phyloP scores from a whole-genome alignment of 768 basidiomycete genomes.

The Amanita thiersii region DNA sequence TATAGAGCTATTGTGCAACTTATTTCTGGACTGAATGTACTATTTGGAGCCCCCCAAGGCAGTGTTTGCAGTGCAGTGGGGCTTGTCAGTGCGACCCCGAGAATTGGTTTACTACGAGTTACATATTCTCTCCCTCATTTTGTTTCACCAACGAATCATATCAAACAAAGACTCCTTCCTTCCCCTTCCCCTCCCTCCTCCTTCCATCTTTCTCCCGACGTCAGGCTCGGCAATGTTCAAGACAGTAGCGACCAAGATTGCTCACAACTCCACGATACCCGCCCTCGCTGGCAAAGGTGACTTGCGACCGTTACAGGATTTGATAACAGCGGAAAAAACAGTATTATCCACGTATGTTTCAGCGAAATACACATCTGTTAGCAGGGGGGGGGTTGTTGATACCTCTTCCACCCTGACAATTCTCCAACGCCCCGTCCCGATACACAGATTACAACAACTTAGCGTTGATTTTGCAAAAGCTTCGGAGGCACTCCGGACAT shows the following conservation, averaged over 20 bases:
- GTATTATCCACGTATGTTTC: slow-evolving; percentile 57
- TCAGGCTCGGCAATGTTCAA: slow-evolving; percentile 66
- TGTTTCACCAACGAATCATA: background rate
- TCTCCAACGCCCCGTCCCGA: no score
- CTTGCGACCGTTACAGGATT: slow-evolving; percentile 73
- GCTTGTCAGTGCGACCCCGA: background rate
- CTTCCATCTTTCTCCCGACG: slow-evolving; percentile 4
- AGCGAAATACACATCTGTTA: background rate
- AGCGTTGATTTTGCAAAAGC: slow-evolving; percentile 60
- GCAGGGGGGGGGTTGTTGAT: background rate
- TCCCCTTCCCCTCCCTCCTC: background rate
- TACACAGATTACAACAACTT: slow-evolving; percentile 51
- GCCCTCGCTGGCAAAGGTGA: slow-evolving; percentile 66
- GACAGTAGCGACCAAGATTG: slow-evolving; percentile 72
- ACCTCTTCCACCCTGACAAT: background rate
- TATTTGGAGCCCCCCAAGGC: no score
- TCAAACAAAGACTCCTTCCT: background rate
- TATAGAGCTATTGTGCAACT: no score
- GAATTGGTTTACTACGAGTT: background rate
- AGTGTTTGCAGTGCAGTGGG: background rate
- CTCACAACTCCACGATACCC: slow-evolving; percentile 82
- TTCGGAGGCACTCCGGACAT: slow-evolving; percentile 60
- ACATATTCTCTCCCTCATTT: no score
- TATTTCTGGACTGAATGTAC: no score
- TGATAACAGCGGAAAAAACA: slow-evolving; percentile 84